Evolutionary conservation across 1,284 basidiomycete species (phyloP).

Genomic region (Trichosporon sp.): DNA sequence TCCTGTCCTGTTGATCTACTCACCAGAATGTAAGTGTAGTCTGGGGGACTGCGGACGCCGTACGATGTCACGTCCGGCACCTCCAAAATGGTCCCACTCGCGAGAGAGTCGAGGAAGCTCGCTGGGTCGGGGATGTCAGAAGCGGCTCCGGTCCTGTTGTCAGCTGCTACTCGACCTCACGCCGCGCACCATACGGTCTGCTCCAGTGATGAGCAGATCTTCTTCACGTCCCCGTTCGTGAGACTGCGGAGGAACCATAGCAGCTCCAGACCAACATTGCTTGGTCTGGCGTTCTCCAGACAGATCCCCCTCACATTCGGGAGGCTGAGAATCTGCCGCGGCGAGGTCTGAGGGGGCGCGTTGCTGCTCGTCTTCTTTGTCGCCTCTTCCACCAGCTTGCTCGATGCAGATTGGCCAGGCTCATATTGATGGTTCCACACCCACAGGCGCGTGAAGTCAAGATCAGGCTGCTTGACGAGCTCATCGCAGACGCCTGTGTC

Average conservation of each 20-base stretch:
- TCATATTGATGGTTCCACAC: background rate
- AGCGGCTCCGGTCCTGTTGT: background rate
- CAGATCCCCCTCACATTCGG: background rate
- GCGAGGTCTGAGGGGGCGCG: background rate
- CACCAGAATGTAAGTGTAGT: no score
- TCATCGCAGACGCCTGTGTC: background rate
- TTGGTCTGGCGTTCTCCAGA: background rate
- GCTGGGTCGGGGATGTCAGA: background rate
- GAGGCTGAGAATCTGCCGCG: background rate
- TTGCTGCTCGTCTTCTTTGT: background rate
- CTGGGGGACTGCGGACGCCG: no score
- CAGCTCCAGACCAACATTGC: background rate
- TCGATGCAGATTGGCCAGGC: no score
- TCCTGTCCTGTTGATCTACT: no score
- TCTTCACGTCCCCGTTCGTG: background rate
- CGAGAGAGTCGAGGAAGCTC: background rate
- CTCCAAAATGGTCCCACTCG: background rate
- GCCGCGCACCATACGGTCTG: background rate
- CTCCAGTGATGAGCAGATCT: background rate
- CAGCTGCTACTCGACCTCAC: background rate
- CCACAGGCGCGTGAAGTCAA: background rate
- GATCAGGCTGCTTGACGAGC: background rate
- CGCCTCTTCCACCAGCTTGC: no score
- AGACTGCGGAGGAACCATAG: conserved; percentile 4
- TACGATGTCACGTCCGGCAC: background rate